Evolutionary conservation across 768 basidiomycete species (phyloP).

Genomic region (Lentinula lateritia): DNA sequence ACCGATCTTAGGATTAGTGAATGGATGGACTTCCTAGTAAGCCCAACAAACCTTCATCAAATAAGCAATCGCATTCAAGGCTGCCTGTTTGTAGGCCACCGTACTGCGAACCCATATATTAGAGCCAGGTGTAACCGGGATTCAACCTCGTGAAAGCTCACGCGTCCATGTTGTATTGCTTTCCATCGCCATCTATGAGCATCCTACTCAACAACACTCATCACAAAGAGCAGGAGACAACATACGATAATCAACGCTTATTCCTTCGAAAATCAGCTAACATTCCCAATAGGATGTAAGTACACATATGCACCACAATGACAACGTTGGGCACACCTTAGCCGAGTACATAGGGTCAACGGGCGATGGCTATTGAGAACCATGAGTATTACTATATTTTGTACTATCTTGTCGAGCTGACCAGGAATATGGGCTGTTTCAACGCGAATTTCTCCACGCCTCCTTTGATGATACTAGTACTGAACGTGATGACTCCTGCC

Average conservation of each 20-base stretch:
- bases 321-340: slow-evolving; percentile 31
- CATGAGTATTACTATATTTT: neutral
- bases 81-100: slow-evolving; percentile 78
- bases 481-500: slow-evolving; percentile 72
- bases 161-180: slow-evolving; percentile 77
- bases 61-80: slow-evolving; percentile 70
- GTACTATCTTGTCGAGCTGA: slow-evolving; percentile 20
- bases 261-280: slow-evolving; percentile 68
- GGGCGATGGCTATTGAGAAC: slow-evolving; percentile 51
- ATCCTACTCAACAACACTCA: slow-evolving; percentile 3
- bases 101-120: slow-evolving; percentile 31
- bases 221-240: slow-evolving; percentile 6
- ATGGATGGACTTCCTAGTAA: neutral
- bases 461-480: slow-evolving; percentile 65
- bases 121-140: neutral
- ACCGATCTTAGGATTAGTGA: neutral
- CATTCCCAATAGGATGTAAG: slow-evolving; percentile 3
- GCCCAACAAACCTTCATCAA: slow-evolving; percentile 47
- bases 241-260: slow-evolving; percentile 67
- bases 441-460: slow-evolving; percentile 70
- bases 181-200: slow-evolving; percentile 58
- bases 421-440: slow-evolving; percentile 72
- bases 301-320: neutral
- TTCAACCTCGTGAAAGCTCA: slow-evolving; percentile 22
- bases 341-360: slow-evolving; percentile 70